Percentiles rank a stretch among this genome's conserved stretches.
Evolutionary conservation across 2,329 filamentous ascomycete genomes (phyloP).

Genomic region (Cercospora sojina): DNA sequence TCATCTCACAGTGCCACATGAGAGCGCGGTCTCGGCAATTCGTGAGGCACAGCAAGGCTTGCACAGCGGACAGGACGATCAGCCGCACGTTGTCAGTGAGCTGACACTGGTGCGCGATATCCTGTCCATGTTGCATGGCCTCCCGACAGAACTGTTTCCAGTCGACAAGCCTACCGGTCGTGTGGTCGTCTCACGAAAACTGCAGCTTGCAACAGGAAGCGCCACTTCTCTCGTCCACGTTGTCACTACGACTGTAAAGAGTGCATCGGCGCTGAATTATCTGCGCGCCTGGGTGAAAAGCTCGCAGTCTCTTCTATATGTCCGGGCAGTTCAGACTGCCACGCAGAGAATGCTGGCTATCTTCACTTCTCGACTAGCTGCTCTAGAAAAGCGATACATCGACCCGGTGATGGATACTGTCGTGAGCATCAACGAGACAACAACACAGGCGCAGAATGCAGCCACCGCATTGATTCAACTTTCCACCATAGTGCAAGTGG

Average conservation of each 20-base stretch:
- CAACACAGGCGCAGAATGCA: conserved; percentile 56
- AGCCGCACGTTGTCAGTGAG: conserved; percentile 57
- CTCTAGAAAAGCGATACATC: conserved; percentile 61
- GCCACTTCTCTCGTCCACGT: conserved; percentile 39
- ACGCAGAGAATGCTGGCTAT: conserved; percentile 56
- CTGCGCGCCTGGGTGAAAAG: conserved; percentile 52
- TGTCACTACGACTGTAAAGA: conserved; percentile 47
- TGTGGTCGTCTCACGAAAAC: conserved; percentile 17
- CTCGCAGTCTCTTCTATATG: conserved; percentile 38
- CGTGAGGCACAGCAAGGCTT: conserved; percentile 28
- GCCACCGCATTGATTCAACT: conserved; percentile 60
- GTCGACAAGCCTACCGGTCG: conserved; percentile 35
- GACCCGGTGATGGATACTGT: conserved; percentile 54
- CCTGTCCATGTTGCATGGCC: conserved; percentile 80
- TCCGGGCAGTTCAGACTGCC: conserved; percentile 70
- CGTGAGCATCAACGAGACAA: conserved; percentile 66
- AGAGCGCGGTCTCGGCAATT: conserved; percentile 40
- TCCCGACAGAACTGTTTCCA: conserved; percentile 70
- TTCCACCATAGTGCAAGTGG: conserved; percentile 58
- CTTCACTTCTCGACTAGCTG: conserved; percentile 61
- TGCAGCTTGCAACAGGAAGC: conserved; percentile 21
- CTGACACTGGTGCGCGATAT: conserved; percentile 72
- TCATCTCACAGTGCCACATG: conserved; percentile 36
- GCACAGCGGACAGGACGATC: background rate
- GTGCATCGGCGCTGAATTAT: conserved; percentile 50